These are phyloP conservation scores for Fusarium caatingaense DNA, from an alignment of 2,329 filamentous ascomycete genomes.

Conservation along the genomic window DNA sequence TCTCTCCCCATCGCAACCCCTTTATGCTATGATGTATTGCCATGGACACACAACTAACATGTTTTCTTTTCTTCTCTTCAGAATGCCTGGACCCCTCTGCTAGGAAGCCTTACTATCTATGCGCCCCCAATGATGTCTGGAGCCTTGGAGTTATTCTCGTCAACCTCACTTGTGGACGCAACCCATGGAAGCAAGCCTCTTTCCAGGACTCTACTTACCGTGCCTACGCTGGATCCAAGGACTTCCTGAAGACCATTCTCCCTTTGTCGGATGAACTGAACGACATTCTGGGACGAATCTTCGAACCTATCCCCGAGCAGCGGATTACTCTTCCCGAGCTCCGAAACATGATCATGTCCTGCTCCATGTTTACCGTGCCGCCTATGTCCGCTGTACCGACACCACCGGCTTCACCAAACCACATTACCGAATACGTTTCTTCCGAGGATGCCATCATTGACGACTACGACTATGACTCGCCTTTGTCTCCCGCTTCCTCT, in stretches of 20 bases:
- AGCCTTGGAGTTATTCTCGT: conserved; percentile 97
- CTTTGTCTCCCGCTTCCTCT: conserved; percentile 64
- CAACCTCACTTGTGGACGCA: conserved; percentile 96
- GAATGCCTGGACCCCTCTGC: conserved; percentile 88
- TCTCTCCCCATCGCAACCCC: conserved; percentile 19
- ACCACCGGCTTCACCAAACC: conserved; percentile 58
- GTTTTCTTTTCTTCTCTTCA: conserved; percentile 55
- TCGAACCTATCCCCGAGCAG: conserved; percentile 84
- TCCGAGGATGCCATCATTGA: conserved; percentile 59
- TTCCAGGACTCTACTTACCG: conserved; percentile 94
- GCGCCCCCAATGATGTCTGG: conserved; percentile 97
- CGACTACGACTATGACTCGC: conserved; percentile 58
- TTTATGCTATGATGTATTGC: conserved; percentile 4
- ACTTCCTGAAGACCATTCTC: conserved; percentile 92
- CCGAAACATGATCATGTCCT: conserved; percentile 79
- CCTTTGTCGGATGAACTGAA: conserved; percentile 92
- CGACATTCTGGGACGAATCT: conserved; percentile 86
- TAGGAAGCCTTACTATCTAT: conserved; percentile 83
- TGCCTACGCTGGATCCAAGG: conserved; percentile 84
- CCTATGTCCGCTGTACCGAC: conserved; percentile 50
- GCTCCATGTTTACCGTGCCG: conserved; percentile 76
- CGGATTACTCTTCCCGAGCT: conserved; percentile 86
- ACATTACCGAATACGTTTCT: conserved; percentile 59
- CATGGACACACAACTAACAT: conserved; percentile 43
- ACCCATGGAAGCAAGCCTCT: conserved; percentile 98